Base-by-base conservation (phyloP, 2,329 filamentous ascomycete genomes). In the Blastomyces emzantsi region DNA sequence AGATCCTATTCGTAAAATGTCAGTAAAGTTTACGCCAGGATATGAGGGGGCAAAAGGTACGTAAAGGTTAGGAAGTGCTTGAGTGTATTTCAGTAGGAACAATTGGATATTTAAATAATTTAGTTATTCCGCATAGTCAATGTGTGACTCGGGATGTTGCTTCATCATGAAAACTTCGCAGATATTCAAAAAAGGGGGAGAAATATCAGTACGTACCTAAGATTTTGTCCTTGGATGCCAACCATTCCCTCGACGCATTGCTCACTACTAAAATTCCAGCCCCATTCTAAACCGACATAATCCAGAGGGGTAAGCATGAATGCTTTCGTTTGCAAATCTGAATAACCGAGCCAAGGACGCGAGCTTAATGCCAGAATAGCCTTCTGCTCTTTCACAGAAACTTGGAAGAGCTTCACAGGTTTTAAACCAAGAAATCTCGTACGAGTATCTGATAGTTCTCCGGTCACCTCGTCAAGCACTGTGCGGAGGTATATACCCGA, bases 401-500 rank as follows among this genome's bases (percentile, higher is more conserved):
- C 92, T 68, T 90, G 87, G 75, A 96, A 97, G 2, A 99, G 83
- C 69, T 90, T 91, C 54, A 96, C 92, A 36, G 90, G 86, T 69
- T 94, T 94, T 0, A 92, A 89, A 0, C 95, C 95, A 9, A 99
- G 81, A 77, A 99, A 99, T 63, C 95, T 92, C 65, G 94, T 94
- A 56, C 94, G 84, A 0, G 93, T 97, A 73, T 99, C 93, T 1
- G 92, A 95, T 45, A 99, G 82, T 73, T 99, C 94, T 64, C 95
- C 95, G 2, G 92, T 97, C 51, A 96, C 85, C 73, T 97, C 95
- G 70, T 99, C 94, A 19, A 99, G 80, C 6, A 97, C 90, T 0
- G 94, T 97, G 55, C 95, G 87, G 30, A 99, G 85, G 73, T 99
- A 99, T 13, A 99, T 92, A 63, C 95, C 94, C 39, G 92, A 97